Evolutionary conservation across 495 filamentous ascomycete species (phyloP), one percentile per base, ranked within the genome.

Genomic region (Polyplosphaeria fusca): DNA sequence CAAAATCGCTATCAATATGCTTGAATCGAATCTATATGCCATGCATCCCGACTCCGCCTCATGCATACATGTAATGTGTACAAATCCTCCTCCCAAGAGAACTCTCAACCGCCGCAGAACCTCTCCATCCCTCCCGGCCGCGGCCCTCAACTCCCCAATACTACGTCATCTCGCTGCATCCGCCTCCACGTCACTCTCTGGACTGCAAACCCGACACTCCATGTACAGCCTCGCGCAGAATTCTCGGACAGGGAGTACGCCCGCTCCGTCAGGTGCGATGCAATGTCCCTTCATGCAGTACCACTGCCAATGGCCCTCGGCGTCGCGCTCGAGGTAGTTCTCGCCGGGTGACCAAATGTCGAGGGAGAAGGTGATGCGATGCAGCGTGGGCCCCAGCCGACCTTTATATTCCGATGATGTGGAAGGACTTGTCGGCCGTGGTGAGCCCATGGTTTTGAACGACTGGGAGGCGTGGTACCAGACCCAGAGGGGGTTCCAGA

Each of bases 401-500:
- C 9, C 18, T 35, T 37, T 2, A 16, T 4, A 20, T 14, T 18
- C 9, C n/a, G 54, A 27, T 30, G 16, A 7, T 9, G 9, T 35
- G 30, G 7, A 9, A 35, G 9, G 9, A 35, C n/a, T 35, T 9
- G 30, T 35, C 19, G 24, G 5, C 9, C 11, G 5, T 4, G 45
- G 19, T 2, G 22, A 3, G n/a, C 49, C 58, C 47, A 55, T 54
- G 18, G 23, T 38, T 40, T 61, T 61, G 52, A 66, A 61, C 2
- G 48, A 38, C 37, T 55, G 52, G 1, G 53, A 43, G 13, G 59
- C 58, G 19, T 61, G 54, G 45, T 62, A 66, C 63, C 63, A 66
- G 14, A 66, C 46, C 58, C 58, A 66, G 7, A 66, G 49, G 24
- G 63, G 63, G 40, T 66, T 66, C 63, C 63, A 66, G 9, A 66